A percentile compares a stretch with the other conserved stretches of the same genome.
Evolutionary conservation across 352 stramenopile species (phyloP).

Genomic region (Albugo laibachii): DNA sequence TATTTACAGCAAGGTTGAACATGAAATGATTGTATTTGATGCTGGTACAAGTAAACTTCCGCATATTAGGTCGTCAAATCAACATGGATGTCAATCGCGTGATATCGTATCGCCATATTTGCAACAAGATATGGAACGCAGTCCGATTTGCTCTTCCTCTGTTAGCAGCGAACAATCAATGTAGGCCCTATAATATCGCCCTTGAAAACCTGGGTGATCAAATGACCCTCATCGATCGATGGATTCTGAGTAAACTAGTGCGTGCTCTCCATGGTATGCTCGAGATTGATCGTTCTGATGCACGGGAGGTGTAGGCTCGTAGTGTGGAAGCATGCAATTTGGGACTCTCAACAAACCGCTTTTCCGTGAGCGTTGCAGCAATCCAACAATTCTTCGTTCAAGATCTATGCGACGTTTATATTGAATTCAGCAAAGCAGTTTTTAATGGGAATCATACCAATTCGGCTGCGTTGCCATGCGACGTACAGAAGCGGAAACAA

Average conservation of each 20-base stretch:
- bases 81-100: constrained; percentile 78
- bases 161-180: constrained; percentile 6
- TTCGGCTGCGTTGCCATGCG: constrained; percentile 16
- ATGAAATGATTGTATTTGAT: not conserved
- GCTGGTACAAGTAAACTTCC: not conserved
- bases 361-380: constrained; percentile 35
- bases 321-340: constrained; percentile 38
- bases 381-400: constrained; percentile 76
- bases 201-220: constrained; percentile 12
- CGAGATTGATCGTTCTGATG: not conserved
- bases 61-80: constrained; percentile 39
- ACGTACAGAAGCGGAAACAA: constrained; percentile 38
- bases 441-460: constrained; percentile 51
- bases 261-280: not conserved
- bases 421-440: constrained; percentile 73
- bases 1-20: constrained; percentile 75
- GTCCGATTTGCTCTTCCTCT: constrained; percentile 55
- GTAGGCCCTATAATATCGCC: not conserved
- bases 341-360: constrained; percentile 42
- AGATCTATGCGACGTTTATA: constrained; percentile 77
- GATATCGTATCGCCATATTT: constrained; percentile 71
- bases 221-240: constrained; percentile 52
- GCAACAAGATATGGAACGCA: constrained; percentile 82
- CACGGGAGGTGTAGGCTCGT: constrained; percentile 13
- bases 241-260: constrained; percentile 73